Percentiles rank a stretch among this genome's conserved stretches.
phyloP scores from a whole-genome alignment of 306 rosid species.

The Spatholobus suberectus region DNA sequence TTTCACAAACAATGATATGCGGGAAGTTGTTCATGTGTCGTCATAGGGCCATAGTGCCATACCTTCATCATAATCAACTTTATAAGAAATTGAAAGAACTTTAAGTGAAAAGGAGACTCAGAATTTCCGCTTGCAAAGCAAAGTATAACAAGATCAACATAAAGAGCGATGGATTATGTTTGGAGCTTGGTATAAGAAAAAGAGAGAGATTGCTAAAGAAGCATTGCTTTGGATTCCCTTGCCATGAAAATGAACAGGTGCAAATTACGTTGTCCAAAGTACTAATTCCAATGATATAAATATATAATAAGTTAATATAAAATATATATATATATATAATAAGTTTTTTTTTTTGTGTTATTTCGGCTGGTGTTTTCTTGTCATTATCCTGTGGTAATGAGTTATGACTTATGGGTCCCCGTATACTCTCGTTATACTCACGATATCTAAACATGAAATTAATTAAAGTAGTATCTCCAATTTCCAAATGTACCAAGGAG shows the following conservation, averaged over 20 bases:
- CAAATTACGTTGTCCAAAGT: constrained; percentile 36
- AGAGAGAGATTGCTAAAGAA: constrained; percentile 51
- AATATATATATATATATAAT: too few species aligned
- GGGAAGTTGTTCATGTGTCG: constrained; percentile 27
- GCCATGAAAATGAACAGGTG: constrained; percentile 40
- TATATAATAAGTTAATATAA: too few species aligned
- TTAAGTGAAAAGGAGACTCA: constrained; percentile 30
- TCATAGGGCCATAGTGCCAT: constrained; percentile 1
- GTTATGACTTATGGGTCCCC: background rate
- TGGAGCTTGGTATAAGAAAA: constrained; percentile 63
- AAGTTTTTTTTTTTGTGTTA: background rate
- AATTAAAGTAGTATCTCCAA: background rate
- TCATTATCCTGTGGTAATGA: background rate
- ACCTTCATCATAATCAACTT: constrained; percentile 13
- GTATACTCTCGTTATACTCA: background rate
- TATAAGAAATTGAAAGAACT: constrained; percentile 21
- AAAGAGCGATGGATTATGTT: constrained; percentile 63
- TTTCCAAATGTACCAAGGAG: constrained; percentile 9
- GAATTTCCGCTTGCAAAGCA: constrained; percentile 64
- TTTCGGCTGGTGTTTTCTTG: background rate
- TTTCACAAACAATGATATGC: background rate
- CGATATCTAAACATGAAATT: background rate
- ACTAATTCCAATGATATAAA: constrained; percentile 35
- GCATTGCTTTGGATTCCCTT: constrained; percentile 57
- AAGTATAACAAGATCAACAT: constrained; percentile 61